Base-by-base conservation (phyloP, 2,329 filamentous ascomycete species). In the Botrytis byssoidea region DNA sequence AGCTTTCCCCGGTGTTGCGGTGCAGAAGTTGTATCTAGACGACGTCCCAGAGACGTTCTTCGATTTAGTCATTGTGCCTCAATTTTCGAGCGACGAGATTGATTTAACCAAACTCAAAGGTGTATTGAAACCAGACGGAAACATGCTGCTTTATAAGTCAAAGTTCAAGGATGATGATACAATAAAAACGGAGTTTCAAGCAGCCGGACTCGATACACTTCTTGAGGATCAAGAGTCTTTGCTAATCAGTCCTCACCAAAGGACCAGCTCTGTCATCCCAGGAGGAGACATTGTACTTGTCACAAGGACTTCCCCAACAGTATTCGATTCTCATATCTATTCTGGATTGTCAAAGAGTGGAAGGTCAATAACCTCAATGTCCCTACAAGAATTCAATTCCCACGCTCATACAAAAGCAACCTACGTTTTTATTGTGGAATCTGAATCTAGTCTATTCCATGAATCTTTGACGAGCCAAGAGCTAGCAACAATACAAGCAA, bases 351-450 rank as follows among this genome's bases (percentile, higher is more conserved):
- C 20, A 70, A 46, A 60, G 7, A 32, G 10, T n/a, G 51, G 37
- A 35, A 32, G 37, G 25, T 59, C 4, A 1, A 35, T 46, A 4
- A 70, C 20, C 20, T 60, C 32, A 32, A 9, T 46, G 2, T 46
- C 67, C 10, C 42, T 70, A 20, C 51, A 70, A 60, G 37, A 61
- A 2, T 44, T 29, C 6, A 12, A 46, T 14, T 32, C 6, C 35
- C 51, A 70, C 35, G 37, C 16, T 8, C 9, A 60, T 42, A 3
- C 67, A 44, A n/a, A 60, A 35, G 57, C 37, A 42, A 70, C 18
- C 10, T 70, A 70, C 22, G 18, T 70, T 22, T 70, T 70, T 22
- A 60, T 70, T 35, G 67, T 70, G 12, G 67, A 70, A 29, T 70
- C 67, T 0, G 29, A 57, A 25, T 25, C 37, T 35, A 70, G 67